Evolutionary conservation across 495 filamentous ascomycete species (phyloP), one percentile per base, ranked within the genome.

Genomic region (Aspergillus cristatus): DNA sequence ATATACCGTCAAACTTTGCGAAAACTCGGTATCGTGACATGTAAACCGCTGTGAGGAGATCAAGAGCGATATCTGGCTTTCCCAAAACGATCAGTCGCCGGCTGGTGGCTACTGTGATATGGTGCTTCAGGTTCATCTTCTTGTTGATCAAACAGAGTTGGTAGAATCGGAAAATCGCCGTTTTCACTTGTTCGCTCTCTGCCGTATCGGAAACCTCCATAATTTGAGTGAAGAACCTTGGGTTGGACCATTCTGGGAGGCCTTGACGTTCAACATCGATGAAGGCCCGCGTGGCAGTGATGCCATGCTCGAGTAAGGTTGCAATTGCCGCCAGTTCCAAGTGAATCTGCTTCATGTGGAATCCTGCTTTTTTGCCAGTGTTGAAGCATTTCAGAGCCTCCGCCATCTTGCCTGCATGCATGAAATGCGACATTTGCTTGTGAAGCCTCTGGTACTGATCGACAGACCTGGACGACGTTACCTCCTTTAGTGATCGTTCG

Each of bases 81-180:
- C 46, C 35, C 3, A 41, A 14, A 3, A 17, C 18, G 22, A 70
- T 60, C 28, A 67, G 38, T n/a, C 46, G 50, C n/a, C 48, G 47
- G 37, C 46, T 42, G 20, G 55, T 45, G 5, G 59, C 34, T 7
- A 45, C 40, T 4, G 56, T 53, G 14, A 58, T 52, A 18, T 63
- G 57, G 28, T 65, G 58, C 34, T 63, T 68, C 32, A 63, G 43
- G 14, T n/a, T 37, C 31, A 59, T 43, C 10, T 32, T 41, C 18
- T 51, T 50, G 6, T 46, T 52, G 12, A 47, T 46, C 46, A 48
- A 55, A 41, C 65, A 67, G n/a, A 66, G 30, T 6, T 53, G 37
- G 38, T 67, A 66, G 34, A 62, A 68, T 16, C 58, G 57, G 17
- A 70, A 53, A 2, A 70, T 39, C 1, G 58, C 63, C 44, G 59